phyloP scores from a whole-genome alignment of 2,329 filamentous ascomycete species.

The Gremmenia infestans region DNA sequence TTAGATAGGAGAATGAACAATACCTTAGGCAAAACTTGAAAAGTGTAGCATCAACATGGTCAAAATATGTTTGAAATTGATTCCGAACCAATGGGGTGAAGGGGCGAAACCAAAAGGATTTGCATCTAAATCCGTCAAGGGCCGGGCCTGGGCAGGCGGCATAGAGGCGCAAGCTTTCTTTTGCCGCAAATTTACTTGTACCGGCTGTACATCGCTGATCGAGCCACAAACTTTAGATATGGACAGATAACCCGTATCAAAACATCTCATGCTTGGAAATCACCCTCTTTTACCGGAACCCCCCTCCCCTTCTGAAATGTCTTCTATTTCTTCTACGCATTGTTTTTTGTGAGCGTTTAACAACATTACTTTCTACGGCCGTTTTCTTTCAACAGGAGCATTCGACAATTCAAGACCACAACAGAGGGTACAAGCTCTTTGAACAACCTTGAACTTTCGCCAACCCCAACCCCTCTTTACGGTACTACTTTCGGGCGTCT shows the following conservation, averaged over 20 bases:
- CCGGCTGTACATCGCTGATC: neutral
- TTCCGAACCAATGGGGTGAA: no score
- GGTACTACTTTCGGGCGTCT: slow-evolving; percentile 2
- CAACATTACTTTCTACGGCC: neutral
- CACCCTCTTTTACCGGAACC: slow-evolving; percentile 1
- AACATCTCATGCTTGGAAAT: slow-evolving; percentile 23
- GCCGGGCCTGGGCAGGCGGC: neutral
- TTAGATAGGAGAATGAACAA: neutral
- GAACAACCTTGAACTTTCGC: neutral
- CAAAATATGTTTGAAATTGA: no score
- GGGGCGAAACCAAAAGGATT: neutral
- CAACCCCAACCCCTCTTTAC: slow-evolving; percentile 2
- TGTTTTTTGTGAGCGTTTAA: neutral
- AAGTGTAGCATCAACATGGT: neutral
- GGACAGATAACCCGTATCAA: slow-evolving; percentile 12
- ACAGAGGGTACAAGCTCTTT: slow-evolving; percentile 3
- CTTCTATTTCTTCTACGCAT: slow-evolving; percentile 10
- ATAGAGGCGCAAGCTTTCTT: slow-evolving; percentile 3
- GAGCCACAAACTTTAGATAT: neutral
- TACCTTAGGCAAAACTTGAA: neutral
- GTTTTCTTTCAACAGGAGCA: slow-evolving; percentile 9
- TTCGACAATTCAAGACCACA: slow-evolving; percentile 5
- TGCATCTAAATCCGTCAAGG: neutral
- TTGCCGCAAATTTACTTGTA: neutral
- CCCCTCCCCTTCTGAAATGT: neutral